Conservation (phyloP, 139 green algal species). For the Picochlorum sp. region DNA sequence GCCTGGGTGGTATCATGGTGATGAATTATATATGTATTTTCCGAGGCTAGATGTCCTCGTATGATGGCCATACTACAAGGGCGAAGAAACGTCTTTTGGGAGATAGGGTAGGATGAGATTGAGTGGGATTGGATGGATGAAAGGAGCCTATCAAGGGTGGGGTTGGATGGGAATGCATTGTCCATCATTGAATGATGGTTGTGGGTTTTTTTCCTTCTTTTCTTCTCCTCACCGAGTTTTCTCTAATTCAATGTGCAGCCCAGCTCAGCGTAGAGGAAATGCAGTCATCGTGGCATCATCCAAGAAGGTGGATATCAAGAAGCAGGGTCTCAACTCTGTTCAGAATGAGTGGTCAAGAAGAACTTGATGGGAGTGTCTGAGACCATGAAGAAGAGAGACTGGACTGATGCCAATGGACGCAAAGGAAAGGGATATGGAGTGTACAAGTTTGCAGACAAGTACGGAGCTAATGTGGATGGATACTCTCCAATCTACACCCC, state of each 20-base stretch:
- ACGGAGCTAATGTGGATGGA: conserved; percentile 90
- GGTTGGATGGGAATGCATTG: neutral
- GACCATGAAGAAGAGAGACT: conserved; percentile 77
- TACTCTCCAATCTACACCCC: conserved; percentile 96
- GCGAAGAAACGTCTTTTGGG: neutral
- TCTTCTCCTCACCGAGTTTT: neutral
- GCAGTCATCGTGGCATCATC: conserved; percentile 34
- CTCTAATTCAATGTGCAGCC: neutral
- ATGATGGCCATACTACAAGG: neutral
- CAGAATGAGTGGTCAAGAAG: conserved; percentile 60
- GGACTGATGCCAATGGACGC: conserved; percentile 75
- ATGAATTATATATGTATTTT: too few species aligned
- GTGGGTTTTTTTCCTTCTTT: neutral
- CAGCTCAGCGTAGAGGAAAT: conserved; percentile 16
- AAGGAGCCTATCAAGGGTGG: neutral
- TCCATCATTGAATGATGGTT: neutral
- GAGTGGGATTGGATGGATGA: neutral
- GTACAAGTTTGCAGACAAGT: conserved; percentile 85
- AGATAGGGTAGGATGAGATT: neutral
- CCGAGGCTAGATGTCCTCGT: neutral
- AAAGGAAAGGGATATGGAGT: conserved; percentile 86
- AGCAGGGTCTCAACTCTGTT: conserved; percentile 67
- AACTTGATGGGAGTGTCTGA: conserved; percentile 73
- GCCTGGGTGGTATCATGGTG: too few species aligned
- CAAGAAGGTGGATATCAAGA: conserved; percentile 84